Base-by-base conservation (phyloP, 768 basidiomycete species). In the Tricholoma flavovirens region DNA sequence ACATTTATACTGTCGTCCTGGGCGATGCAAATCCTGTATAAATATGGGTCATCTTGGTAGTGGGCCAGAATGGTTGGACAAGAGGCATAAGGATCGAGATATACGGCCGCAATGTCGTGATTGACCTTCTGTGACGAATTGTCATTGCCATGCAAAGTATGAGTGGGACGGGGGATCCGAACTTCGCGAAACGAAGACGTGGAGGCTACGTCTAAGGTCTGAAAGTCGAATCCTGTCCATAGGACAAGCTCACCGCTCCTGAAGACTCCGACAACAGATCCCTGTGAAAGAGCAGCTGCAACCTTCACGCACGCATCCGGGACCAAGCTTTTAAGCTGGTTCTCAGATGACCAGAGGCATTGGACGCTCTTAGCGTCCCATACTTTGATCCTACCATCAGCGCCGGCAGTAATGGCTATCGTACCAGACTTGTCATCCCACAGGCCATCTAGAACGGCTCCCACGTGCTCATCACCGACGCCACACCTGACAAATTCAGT, bases 321-420 rank as follows among this genome's bases (percentile, higher is more conserved):
- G 1, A 78, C 61, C 12, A 75, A 66, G 10, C 67, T 66, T 30
- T 64, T 59, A 1, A 58, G 55, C 15, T 73, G 72, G 21, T 62
- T 65, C 15, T 75, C 69, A 17, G 84, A 88, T 1, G 82, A 78
- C 89, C 88, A 92, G 19, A 86, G 51, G 56, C 84, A 85, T n/a
- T 58, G 61, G 12, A 82, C 67, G 3, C 70, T 71, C 60, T 76
- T 80, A 14, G 77, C 70, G 56, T 86, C 79, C 91, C 91, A 93
- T 2, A 93, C 59, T 66, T 91, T 93, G 60, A 89, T 77, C 21
- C 72, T 69, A 0, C 88, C 88, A 60, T 92, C 88, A 1, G 72
- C 65, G 5, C 80, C 83, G 1, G 73, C 83, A 4, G 83, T 86
- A 35, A 82, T 68, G 36, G 83, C 76, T 49, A 62, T 59, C 3